phyloP scores from a whole-genome alignment of 2,329 filamentous ascomycete genomes.

The Setomelanomma holmii region DNA sequence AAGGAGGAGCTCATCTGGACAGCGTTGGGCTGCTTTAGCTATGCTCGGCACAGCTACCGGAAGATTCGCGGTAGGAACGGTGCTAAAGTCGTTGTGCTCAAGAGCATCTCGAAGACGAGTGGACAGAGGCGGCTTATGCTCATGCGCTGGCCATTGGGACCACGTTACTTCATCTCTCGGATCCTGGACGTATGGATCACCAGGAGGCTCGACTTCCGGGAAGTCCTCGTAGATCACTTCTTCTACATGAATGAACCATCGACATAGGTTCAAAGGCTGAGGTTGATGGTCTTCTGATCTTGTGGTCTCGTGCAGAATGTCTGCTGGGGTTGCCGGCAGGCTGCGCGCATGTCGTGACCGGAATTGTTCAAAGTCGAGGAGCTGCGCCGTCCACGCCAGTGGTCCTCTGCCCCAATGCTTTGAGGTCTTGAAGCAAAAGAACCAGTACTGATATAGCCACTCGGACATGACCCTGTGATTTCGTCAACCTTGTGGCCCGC shows the following conservation, averaged over 20 bases:
- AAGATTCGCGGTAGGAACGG: conserved; percentile 14
- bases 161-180: conserved; percentile 18
- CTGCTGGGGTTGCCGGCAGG: conserved; percentile 11
- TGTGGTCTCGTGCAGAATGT: background rate
- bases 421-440: conserved; percentile 29
- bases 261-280: conserved; percentile 17
- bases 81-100: conserved; percentile 32
- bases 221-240: background rate
- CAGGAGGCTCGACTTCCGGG: background rate
- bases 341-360: background rate
- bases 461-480: conserved; percentile 18
- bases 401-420: conserved; percentile 24
- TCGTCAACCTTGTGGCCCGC: conserved; percentile 3
- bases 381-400: conserved; percentile 28
- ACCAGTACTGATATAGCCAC: conserved; percentile 48
- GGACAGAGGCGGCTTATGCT: conserved; percentile 9
- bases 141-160: conserved; percentile 11
- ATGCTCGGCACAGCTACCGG: conserved; percentile 21
- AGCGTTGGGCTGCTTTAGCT: conserved; percentile 17
- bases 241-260: conserved; percentile 23
- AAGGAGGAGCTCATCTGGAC: conserved; percentile 19
- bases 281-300: background rate
- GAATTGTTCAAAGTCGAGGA: conserved; percentile 15
- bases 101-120: conserved; percentile 15
- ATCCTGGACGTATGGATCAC: background rate